Evolutionary conservation across 345 rosid genomes (phyloP).

Genomic region (Cardamine chenopodiifolia): DNA sequence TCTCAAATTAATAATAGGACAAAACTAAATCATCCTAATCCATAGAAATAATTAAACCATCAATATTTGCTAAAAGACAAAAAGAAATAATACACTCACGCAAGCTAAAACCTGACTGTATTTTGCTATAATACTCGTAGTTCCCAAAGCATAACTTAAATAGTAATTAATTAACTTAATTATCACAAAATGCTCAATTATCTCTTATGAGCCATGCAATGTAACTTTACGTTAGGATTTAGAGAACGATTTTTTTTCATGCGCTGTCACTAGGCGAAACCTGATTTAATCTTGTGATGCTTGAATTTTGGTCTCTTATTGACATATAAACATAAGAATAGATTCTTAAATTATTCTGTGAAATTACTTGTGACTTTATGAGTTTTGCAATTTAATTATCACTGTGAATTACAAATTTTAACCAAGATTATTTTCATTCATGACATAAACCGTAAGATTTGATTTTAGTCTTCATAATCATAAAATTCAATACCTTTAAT

Average conservation of each 20-base stretch:
- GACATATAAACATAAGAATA: neutral
- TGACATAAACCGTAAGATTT: too few relatives aligned
- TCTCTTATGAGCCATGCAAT: conserved; percentile 38
- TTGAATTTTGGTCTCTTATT: conserved; percentile 16
- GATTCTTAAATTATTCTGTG: neutral
- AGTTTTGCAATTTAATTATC: neutral
- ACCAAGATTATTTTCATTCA: too few relatives aligned
- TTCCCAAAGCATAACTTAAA: conserved; percentile 26
- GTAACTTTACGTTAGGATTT: conserved; percentile 29
- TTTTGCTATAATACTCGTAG: conserved; percentile 35
- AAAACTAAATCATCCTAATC: neutral
- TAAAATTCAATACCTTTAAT: too few relatives aligned
- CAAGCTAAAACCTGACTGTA: conserved; percentile 20
- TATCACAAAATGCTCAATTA: conserved; percentile 20
- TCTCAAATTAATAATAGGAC: neutral
- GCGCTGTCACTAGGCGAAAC: conserved; percentile 30
- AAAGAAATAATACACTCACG: conserved; percentile 16
- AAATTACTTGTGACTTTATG: neutral
- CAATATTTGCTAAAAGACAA: conserved; percentile 38
- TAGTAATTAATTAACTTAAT: conserved; percentile 28
- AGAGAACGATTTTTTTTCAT: neutral
- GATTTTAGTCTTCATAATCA: too few relatives aligned
- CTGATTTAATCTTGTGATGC: conserved; percentile 14
- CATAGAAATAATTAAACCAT: conserved; percentile 18
- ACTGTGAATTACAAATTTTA: too few relatives aligned